Conservation (phyloP, 148 eudicot species). For the Chenopodium quinoa region DNA sequence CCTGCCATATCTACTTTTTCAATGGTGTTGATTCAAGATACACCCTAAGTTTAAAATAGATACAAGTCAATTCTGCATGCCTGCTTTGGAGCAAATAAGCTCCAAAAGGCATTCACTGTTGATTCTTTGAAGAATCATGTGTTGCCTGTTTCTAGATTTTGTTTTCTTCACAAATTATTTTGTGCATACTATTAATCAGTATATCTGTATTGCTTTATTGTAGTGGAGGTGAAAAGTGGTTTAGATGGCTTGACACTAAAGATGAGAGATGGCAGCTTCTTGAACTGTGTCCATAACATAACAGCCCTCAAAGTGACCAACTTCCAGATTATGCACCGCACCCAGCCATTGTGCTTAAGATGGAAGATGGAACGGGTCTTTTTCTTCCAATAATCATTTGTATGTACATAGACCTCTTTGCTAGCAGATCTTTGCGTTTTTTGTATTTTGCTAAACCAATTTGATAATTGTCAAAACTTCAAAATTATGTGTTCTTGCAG, state of each 20-base stretch:
- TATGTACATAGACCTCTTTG: conserved; percentile 41
- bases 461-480: conserved; percentile 1
- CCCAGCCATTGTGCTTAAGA: conserved; percentile 92
- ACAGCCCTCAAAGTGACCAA: conserved; percentile 72
- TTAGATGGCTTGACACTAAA: conserved; percentile 79
- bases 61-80: neutral
- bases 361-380: conserved; percentile 96
- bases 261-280: conserved; percentile 76
- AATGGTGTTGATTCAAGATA: neutral
- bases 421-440: conserved; percentile 4
- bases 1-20: neutral
- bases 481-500: conserved; percentile 33
- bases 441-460: neutral
- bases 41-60: neutral
- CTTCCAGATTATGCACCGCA: conserved; percentile 93
- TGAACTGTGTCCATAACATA: conserved; percentile 71
- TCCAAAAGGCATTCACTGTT: neutral
- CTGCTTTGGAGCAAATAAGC: too few species aligned
- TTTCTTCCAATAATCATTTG: conserved; percentile 92
- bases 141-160: neutral
- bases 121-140: neutral
- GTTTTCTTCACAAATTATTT: neutral
- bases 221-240: conserved; percentile 92
- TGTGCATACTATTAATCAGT: conserved; percentile 1
- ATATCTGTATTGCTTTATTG: conserved; percentile 11